Conservation (phyloP, 495 filamentous ascomycete genomes). For the Aspergillus nanangensis region DNA sequence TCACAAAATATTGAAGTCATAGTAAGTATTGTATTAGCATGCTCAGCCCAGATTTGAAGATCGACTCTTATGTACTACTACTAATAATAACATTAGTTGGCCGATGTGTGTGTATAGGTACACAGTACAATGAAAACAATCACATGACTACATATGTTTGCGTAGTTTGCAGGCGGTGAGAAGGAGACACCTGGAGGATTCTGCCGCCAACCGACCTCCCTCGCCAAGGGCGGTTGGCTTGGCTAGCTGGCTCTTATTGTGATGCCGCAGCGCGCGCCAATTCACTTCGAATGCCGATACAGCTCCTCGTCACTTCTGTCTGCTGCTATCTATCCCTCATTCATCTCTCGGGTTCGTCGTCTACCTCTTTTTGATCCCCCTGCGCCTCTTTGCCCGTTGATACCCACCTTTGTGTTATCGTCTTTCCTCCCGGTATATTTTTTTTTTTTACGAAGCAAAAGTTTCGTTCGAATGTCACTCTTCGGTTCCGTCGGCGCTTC, state of each 20-base stretch:
- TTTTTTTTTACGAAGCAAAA: constrained; percentile 7
- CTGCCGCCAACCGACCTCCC: constrained; percentile 1
- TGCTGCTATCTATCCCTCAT: not conserved
- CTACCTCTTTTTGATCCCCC: not conserved
- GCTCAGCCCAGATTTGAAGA: no score
- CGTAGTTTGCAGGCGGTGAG: not conserved
- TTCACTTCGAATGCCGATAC: not conserved
- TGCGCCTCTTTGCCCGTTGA: not conserved
- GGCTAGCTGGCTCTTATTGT: no score
- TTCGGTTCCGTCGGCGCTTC: constrained; percentile 53
- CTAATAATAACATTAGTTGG: no score
- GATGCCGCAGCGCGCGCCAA: not conserved
- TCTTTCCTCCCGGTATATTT: no score
- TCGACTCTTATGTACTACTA: no score
- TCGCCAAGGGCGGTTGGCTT: no score
- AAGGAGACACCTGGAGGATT: not conserved
- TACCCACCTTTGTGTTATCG: not conserved
- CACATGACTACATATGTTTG: no score
- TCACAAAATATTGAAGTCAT: no score
- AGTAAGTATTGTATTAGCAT: no score
- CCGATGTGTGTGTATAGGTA: no score
- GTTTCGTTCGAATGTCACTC: constrained; percentile 44
- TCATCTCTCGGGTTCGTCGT: not conserved
- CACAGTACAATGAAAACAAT: no score
- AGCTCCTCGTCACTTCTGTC: not conserved